These are phyloP conservation scores for Gossypium bickii DNA, from an alignment of 345 rosid species.

Conservation along the genomic window DNA sequence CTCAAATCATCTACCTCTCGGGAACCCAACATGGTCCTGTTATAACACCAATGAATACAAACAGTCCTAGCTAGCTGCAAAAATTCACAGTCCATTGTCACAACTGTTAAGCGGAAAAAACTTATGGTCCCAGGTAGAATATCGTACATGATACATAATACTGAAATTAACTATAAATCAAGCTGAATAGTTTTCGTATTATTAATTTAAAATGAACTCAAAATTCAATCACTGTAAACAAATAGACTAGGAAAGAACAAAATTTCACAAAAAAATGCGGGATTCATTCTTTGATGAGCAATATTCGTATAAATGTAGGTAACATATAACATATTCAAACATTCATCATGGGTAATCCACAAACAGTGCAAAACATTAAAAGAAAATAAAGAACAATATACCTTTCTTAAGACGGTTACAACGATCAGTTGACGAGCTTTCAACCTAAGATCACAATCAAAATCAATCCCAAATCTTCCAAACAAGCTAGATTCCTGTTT, in stretches of 20 bases:
- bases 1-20: conserved; percentile 36
- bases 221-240: not conserved
- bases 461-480: not conserved
- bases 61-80: conserved; percentile 26
- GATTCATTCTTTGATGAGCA: not conserved
- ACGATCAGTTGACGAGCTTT: not conserved
- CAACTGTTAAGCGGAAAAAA: not conserved
- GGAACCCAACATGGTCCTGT: conserved; percentile 39
- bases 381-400: not conserved
- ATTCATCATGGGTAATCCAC: not conserved
- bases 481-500: not conserved
- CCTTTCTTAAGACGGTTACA: conserved; percentile 1
- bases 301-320: not conserved
- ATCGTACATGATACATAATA: not conserved
- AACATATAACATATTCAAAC: not conserved
- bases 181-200: not conserved
- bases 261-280: not conserved
- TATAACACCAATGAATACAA: conserved; percentile 5
- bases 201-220: not conserved
- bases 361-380: not conserved
- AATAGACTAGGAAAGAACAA: not conserved
- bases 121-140: not conserved
- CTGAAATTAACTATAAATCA: not conserved
- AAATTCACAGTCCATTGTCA: not conserved
- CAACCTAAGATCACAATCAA: conserved; percentile 5